A percentile compares a stretch with the other conserved stretches of the same genome.
Conservation (phyloP, 208 protist species). For the Acanthamoeba royreba region DNA sequence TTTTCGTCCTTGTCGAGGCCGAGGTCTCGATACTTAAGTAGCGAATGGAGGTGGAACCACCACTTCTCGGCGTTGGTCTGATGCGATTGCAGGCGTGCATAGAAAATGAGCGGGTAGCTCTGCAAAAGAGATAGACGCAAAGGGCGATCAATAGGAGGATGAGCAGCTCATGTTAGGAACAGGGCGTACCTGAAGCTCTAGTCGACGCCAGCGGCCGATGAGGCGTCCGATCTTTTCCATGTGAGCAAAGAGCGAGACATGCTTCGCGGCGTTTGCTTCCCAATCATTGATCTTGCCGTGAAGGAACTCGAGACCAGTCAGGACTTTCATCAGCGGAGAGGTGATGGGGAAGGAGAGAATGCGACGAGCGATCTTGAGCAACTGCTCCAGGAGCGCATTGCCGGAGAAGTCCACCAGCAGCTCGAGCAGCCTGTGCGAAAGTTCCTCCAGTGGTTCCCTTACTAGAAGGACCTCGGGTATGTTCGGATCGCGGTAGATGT, state of each 20-base stretch:
- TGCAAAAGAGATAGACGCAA: too few relatives aligned
- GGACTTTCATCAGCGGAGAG: conserved; percentile 81
- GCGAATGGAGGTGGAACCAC: conserved; percentile 78
- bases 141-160: too few relatives aligned
- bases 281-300: conserved; percentile 93
- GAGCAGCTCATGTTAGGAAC: too few relatives aligned
- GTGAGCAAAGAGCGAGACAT: conserved; percentile 67
- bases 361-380: conserved; percentile 82
- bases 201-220: conserved; percentile 94
- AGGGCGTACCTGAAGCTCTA: too few relatives aligned
- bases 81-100: conserved; percentile 41
- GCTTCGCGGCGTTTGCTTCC: conserved; percentile 90
- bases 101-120: conserved; percentile 85
- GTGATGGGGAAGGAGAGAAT: conserved; percentile 85
- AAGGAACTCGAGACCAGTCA: conserved; percentile 93
- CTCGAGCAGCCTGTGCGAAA: conserved; percentile 66
- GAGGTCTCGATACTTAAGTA: conserved; percentile 48
- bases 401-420: conserved; percentile 89
- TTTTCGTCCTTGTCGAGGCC: background rate
- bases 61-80: conserved; percentile 43
- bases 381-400: conserved; percentile 86
- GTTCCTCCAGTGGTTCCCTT: conserved; percentile 15
- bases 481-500: conserved; percentile 49
- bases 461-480: conserved; percentile 32
- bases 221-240: conserved; percentile 88